Percentiles rank a stretch among this genome's conserved stretches.
Evolutionary conservation across 2,329 filamentous ascomycete species (phyloP).

Genomic region (Triangularia setosa): DNA sequence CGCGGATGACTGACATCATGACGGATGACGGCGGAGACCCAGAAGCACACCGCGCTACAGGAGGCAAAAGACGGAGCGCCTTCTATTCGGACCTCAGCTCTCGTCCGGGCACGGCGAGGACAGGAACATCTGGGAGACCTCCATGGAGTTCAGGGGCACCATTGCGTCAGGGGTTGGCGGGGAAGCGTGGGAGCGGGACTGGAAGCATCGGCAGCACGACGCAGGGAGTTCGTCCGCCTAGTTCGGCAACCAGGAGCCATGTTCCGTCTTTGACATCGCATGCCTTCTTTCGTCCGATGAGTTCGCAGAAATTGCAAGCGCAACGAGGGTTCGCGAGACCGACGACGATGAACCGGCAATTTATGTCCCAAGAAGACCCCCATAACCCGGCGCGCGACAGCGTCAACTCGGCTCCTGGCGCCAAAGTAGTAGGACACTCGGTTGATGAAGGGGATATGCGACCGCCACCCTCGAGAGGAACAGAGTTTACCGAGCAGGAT

Average conservation of each 20-base stretch:
- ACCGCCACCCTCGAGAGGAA: constrained; percentile 70
- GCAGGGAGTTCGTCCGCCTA: constrained; percentile 54
- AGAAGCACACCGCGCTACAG: constrained; percentile 32
- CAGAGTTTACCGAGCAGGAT: constrained; percentile 73
- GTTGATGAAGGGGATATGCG: constrained; percentile 47
- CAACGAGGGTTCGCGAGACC: constrained; percentile 64
- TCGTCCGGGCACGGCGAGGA: constrained; percentile 52
- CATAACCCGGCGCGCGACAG: constrained; percentile 52
- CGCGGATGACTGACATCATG: constrained; percentile 64
- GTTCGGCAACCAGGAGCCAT: constrained; percentile 75
- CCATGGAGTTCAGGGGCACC: constrained; percentile 53
- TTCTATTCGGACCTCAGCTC: constrained; percentile 43
- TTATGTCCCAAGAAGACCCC: constrained; percentile 26
- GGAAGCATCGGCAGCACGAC: constrained; percentile 40
- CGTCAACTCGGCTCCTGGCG: constrained; percentile 48
- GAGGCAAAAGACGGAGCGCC: constrained; percentile 36
- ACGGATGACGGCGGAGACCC: constrained; percentile 52
- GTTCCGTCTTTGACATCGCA: constrained; percentile 84
- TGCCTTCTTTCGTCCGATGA: constrained; percentile 95
- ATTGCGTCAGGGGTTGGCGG: constrained; percentile 49
- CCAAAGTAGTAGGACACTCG: constrained; percentile 31
- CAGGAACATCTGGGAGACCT: constrained; percentile 48
- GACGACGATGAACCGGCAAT: constrained; percentile 38
- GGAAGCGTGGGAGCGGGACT: constrained; percentile 39
- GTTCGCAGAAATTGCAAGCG: constrained; percentile 87